Evolutionary conservation across 306 rosid species (phyloP).

Genomic region (Malus sylvestris): DNA sequence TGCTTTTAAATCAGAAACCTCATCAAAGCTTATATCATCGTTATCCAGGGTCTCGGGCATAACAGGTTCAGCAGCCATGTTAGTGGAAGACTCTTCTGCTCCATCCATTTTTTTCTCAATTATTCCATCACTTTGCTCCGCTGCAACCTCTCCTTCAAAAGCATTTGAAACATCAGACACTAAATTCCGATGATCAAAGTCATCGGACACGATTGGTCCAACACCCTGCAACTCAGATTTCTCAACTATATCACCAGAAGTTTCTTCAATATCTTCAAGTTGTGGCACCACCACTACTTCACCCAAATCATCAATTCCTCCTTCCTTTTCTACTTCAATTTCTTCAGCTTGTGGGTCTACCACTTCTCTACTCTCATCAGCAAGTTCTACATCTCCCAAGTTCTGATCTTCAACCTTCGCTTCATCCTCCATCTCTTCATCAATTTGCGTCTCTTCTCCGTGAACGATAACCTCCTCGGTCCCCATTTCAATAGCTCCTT

Average conservation of each 20-base stretch:
- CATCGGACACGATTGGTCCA: background rate
- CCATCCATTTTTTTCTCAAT: slow-evolving; percentile 7
- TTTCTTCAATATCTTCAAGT: background rate
- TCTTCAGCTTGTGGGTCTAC: slow-evolving; percentile 3
- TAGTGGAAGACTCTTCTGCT: background rate
- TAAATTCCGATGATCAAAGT: background rate
- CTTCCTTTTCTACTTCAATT: background rate
- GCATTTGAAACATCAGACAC: background rate
- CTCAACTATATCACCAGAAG: background rate
- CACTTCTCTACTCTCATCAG: background rate
- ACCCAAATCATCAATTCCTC: background rate
- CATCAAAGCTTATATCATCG: background rate
- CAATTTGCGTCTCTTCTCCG: background rate
- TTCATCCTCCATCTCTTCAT: slow-evolving; percentile 6
- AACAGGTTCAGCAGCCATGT: background rate
- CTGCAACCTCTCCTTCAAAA: background rate
- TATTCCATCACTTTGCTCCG: slow-evolving; percentile 2
- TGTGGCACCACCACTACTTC: background rate
- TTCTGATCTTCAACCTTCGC: slow-evolving; percentile 4
- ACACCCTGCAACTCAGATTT: background rate
- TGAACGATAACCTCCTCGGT: background rate
- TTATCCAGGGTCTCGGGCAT: background rate
- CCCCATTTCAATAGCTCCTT: background rate
- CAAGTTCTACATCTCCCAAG: background rate
- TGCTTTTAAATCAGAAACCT: background rate